Evolutionary conservation across 2,329 filamentous ascomycete species (phyloP).

Genomic region (Penicillium sp.): DNA sequence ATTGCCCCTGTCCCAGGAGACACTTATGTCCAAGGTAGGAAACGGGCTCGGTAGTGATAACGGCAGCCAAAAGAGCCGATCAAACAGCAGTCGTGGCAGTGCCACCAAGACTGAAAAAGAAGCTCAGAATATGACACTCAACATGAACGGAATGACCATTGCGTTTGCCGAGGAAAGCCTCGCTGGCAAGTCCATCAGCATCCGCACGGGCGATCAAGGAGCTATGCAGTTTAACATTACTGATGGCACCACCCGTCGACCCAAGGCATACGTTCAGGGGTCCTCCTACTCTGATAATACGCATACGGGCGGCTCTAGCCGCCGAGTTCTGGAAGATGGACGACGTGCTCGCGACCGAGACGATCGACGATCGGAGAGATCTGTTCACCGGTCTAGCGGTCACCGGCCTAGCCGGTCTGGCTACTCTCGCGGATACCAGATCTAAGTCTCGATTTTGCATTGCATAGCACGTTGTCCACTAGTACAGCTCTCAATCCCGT

Average conservation of each 20-base stretch:
- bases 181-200: conserved; percentile 40
- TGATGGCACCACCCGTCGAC: conserved; percentile 29
- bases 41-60: conserved; percentile 38
- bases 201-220: conserved; percentile 40
- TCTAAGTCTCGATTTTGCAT: background rate
- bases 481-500: conserved; percentile 1
- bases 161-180: conserved; percentile 38
- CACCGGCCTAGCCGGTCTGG: conserved; percentile 39
- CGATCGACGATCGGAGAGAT: conserved; percentile 38
- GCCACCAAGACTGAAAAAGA: conserved; percentile 35
- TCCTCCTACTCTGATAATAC: conserved; percentile 36
- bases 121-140: conserved; percentile 40
- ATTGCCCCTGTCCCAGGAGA: conserved; percentile 36
- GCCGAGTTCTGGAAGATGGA: conserved; percentile 35
- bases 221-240: conserved; percentile 41
- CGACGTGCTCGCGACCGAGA: conserved; percentile 30
- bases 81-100: conserved; percentile 43
- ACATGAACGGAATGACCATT: conserved; percentile 42
- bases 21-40: conserved; percentile 33
- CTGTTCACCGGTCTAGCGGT: conserved; percentile 36
- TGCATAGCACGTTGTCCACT: background rate
- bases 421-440: conserved; percentile 27
- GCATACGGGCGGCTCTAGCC: conserved; percentile 30
- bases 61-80: conserved; percentile 43
- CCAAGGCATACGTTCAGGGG: conserved; percentile 39